These are phyloP conservation scores for Beauveria sp. DNA, from an alignment of 2,329 filamentous ascomycete genomes.

Conservation along the genomic window DNA sequence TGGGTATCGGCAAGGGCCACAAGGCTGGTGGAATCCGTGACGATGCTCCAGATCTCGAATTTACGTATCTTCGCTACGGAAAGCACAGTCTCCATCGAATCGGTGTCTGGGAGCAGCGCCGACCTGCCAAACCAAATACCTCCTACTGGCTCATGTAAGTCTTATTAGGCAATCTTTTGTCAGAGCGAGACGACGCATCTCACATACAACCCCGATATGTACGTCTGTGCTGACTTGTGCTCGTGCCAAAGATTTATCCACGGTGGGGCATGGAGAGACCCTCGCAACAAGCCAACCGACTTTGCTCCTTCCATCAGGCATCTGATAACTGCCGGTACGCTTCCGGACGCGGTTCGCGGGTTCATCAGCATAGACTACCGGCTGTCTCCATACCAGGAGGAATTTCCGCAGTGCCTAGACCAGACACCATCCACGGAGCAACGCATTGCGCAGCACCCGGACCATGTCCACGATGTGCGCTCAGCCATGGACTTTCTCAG, in stretches of 20 bases:
- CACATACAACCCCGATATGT: not conserved
- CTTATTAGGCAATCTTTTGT: not conserved
- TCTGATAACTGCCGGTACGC: slow-evolving; percentile 26
- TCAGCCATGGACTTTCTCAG: slow-evolving; percentile 41
- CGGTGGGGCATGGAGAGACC: slow-evolving; percentile 58
- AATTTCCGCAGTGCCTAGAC: not conserved
- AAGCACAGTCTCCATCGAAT: slow-evolving; percentile 36
- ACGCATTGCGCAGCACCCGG: slow-evolving; percentile 46
- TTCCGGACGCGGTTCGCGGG: slow-evolving; percentile 40
- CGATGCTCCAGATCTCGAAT: slow-evolving; percentile 15
- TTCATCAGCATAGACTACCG: slow-evolving; percentile 59
- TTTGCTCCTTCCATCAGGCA: slow-evolving; percentile 37
- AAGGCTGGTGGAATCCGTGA: slow-evolving; percentile 5
- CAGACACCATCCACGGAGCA: slow-evolving; percentile 20
- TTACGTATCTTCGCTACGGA: slow-evolving; percentile 30
- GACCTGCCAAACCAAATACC: slow-evolving; percentile 14
- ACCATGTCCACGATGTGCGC: slow-evolving; percentile 52
- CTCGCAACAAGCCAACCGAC: slow-evolving; percentile 36
- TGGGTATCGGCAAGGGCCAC: slow-evolving; percentile 9
- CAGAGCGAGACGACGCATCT: not conserved
- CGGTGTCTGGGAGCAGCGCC: slow-evolving; percentile 33
- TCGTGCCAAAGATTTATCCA: slow-evolving; percentile 42
- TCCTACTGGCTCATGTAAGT: slow-evolving; percentile 31
- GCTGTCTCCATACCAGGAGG: slow-evolving; percentile 35
- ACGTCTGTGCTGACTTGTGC: slow-evolving; percentile 1